phyloP scores from a whole-genome alignment of 306 rosid species.

The Parietaria judaica region DNA sequence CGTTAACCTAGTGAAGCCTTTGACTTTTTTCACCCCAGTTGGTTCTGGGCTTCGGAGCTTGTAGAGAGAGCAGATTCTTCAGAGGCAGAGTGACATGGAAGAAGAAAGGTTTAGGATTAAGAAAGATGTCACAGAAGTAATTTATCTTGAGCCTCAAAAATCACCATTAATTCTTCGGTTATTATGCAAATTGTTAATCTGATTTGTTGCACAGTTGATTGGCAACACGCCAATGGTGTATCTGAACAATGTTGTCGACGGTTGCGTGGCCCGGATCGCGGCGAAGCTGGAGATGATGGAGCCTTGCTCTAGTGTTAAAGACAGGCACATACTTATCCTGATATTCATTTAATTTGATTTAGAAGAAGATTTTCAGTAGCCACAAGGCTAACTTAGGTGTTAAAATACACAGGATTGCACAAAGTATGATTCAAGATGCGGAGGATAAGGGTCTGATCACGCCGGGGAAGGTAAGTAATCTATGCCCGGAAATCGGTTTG shows the following conservation, averaged over 20 bases:
- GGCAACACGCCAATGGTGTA: constrained; percentile 18
- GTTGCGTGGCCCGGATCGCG: constrained; percentile 14
- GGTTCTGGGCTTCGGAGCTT: no score
- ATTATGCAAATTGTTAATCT: not conserved
- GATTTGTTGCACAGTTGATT: not conserved
- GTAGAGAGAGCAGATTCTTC: no score
- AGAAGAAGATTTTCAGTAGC: no score
- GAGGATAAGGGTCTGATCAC: constrained; percentile 65
- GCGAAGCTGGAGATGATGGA: constrained; percentile 66
- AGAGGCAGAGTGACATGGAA: constrained; percentile 29
- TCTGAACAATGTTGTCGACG: constrained; percentile 18
- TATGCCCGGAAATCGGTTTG: not conserved
- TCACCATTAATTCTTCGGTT: not conserved
- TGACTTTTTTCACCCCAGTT: no score
- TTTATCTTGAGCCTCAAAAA: constrained; percentile 14
- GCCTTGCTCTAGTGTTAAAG: constrained; percentile 64
- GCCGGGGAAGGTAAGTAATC: constrained; percentile 58
- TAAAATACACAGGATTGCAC: constrained; percentile 36
- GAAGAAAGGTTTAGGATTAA: constrained; percentile 36
- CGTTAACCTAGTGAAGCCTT: not conserved
- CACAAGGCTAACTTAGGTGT: no score
- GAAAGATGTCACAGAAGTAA: constrained; percentile 66
- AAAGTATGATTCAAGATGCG: constrained; percentile 76
- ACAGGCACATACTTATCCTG: constrained; percentile 26
- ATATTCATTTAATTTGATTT: constrained; percentile 4